phyloP scores from a whole-genome alignment of 2,329 filamentous ascomycete genomes.

The Microdochium bolleyi region DNA sequence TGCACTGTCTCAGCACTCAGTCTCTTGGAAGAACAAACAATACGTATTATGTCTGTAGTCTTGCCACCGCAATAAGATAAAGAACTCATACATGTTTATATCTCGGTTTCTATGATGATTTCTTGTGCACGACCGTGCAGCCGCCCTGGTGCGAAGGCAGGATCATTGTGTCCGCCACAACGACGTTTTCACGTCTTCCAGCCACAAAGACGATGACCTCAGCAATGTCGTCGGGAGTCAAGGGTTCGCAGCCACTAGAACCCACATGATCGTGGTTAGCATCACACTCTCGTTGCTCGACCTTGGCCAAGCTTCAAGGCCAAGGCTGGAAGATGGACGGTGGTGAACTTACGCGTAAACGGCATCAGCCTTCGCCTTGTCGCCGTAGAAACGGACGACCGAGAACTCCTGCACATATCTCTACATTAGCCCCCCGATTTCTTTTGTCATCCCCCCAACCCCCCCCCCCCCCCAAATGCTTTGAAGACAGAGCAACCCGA shows the following conservation, averaged over 20 bases:
- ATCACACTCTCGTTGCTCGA: neutral
- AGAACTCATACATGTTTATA: slow-evolving; percentile 2
- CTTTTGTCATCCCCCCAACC: too few species aligned
- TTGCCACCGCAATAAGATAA: neutral
- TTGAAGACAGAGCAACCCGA: neutral
- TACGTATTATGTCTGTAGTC: neutral
- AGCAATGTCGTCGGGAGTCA: slow-evolving; percentile 72
- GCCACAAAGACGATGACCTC: slow-evolving; percentile 71
- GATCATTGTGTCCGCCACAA: slow-evolving; percentile 66
- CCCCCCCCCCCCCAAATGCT: neutral
- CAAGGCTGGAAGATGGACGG: neutral
- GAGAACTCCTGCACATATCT: slow-evolving; percentile 51
- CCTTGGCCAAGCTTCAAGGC: neutral
- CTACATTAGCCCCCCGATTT: neutral
- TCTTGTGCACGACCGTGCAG: slow-evolving; percentile 18
- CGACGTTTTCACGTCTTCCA: slow-evolving; percentile 73
- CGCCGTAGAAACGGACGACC: slow-evolving; percentile 66
- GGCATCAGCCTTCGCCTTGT: slow-evolving; percentile 70
- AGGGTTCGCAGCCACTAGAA: slow-evolving; percentile 41
- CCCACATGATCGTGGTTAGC: slow-evolving; percentile 8
- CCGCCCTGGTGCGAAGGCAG: slow-evolving; percentile 67
- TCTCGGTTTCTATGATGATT: slow-evolving; percentile 6
- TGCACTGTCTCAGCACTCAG: neutral
- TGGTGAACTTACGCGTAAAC: slow-evolving; percentile 47
- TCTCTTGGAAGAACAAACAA: neutral